A percentile compares a stretch with the other conserved stretches of the same genome.
phyloP scores from a whole-genome alignment of 2,329 filamentous ascomycete genomes.

The Celoporthe dispersa region DNA sequence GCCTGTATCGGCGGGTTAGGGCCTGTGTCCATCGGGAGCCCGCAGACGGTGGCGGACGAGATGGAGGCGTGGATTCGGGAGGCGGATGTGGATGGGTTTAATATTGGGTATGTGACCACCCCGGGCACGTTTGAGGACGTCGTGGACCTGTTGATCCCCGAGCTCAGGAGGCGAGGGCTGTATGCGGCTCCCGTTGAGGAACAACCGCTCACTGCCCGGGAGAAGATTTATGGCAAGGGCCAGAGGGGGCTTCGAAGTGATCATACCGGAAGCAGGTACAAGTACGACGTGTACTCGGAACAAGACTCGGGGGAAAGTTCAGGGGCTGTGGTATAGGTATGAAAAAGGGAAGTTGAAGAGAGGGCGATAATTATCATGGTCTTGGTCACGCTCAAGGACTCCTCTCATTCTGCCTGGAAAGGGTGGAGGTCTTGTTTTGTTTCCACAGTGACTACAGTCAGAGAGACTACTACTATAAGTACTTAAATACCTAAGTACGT shows the following conservation, averaged over 20 bases:
- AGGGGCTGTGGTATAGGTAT: too few relatives aligned
- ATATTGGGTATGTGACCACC: conserved; percentile 52
- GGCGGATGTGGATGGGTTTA: conserved; percentile 40
- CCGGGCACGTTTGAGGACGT: conserved; percentile 58
- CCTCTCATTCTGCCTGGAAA: not conserved
- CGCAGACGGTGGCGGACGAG: conserved; percentile 50
- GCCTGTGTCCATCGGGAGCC: conserved; percentile 51
- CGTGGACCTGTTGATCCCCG: conserved; percentile 53
- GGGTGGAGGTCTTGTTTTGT: not conserved
- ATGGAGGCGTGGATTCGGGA: conserved; percentile 49
- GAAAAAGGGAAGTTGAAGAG: not conserved
- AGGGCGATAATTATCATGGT: not conserved
- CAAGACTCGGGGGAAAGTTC: conserved; percentile 38
- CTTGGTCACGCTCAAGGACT: not conserved
- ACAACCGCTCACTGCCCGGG: conserved; percentile 54
- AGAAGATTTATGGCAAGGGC: conserved; percentile 66
- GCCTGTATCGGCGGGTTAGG: conserved; percentile 54
- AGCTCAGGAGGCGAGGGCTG: conserved; percentile 46
- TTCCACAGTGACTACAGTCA: too few relatives aligned
- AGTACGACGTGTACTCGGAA: conserved; percentile 65
- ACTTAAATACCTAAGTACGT: too few relatives aligned
- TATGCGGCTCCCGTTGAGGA: conserved; percentile 39
- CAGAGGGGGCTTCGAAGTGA: conserved; percentile 61
- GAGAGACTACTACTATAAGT: not conserved
- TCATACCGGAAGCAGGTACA: conserved; percentile 63